Percentiles rank a stretch among this genome's conserved stretches.
Conservation (phyloP, 352 stramenopile species). For the Thraustochytrium striatum region DNA sequence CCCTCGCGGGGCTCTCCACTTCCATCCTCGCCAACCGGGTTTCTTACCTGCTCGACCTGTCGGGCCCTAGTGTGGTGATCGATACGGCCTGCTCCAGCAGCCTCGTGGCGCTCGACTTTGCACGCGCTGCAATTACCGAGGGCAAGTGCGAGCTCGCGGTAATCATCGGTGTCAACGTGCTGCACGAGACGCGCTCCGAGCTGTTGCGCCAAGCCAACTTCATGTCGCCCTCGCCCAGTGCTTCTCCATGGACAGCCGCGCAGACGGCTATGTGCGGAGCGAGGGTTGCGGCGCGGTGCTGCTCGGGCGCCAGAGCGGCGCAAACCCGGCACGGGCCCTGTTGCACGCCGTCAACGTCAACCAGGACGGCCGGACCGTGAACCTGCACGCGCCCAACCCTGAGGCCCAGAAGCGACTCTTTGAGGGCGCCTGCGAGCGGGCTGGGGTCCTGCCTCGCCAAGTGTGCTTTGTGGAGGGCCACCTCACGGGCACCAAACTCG, state of each 20-base stretch:
- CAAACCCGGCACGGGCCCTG: neutral
- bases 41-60: slow-evolving; percentile 49
- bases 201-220: slow-evolving; percentile 16
- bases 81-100: slow-evolving; percentile 51
- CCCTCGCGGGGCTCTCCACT: neutral
- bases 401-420: slow-evolving; percentile 54
- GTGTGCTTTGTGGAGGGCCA: slow-evolving; percentile 60
- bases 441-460: neutral
- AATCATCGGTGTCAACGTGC: slow-evolving; percentile 44
- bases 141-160: slow-evolving; percentile 39
- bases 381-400: slow-evolving; percentile 59
- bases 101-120: slow-evolving; percentile 49
- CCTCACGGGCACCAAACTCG: slow-evolving; percentile 59
- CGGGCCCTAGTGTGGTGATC: slow-evolving; percentile 44
- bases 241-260: slow-evolving; percentile 54
- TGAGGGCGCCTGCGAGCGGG: slow-evolving; percentile 34
- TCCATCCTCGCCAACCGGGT: slow-evolving; percentile 41
- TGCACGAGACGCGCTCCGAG: neutral
- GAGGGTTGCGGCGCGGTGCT: slow-evolving; percentile 57
- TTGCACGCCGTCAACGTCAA: slow-evolving; percentile 46
- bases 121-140: neutral
- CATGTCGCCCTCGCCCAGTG: slow-evolving; percentile 20
- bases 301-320: slow-evolving; percentile 33
- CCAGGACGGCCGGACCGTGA: slow-evolving; percentile 56
- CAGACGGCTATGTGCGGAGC: slow-evolving; percentile 57